phyloP scores from a whole-genome alignment of 495 filamentous ascomycete genomes.

The Penicillium bovifimosum region DNA sequence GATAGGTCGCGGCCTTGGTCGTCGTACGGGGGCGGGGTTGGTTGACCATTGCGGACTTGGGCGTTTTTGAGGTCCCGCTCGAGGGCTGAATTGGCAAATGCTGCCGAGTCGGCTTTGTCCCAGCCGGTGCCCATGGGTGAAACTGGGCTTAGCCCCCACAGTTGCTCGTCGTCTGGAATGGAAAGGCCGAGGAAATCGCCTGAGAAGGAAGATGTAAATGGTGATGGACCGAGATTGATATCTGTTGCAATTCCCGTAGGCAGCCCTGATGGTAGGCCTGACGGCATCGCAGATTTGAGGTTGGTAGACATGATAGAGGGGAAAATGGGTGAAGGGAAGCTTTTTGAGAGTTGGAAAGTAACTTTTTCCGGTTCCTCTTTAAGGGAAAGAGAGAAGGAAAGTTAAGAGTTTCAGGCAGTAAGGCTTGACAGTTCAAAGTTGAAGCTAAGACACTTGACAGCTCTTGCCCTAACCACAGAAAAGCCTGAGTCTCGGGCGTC shows the following conservation, averaged over 20 bases:
- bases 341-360: not conserved
- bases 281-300: conserved; percentile 16
- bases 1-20: conserved; percentile 9
- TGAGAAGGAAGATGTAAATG: conserved; percentile 22
- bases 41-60: conserved; percentile 40
- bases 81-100: conserved; percentile 20
- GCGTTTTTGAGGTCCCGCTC: conserved; percentile 34
- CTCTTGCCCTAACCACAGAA: conserved; percentile 1
- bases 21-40: conserved; percentile 37
- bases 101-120: conserved; percentile 26
- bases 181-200: conserved; percentile 29
- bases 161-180: conserved; percentile 29
- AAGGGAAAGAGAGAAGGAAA: not conserved
- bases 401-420: too few species aligned
- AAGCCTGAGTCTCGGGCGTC: conserved; percentile 13
- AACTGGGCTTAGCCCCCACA: conserved; percentile 32
- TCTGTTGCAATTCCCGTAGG: not conserved
- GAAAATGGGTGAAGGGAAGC: not conserved
- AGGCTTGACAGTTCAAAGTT: too few species aligned
- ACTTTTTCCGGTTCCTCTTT: not conserved
- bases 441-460: not conserved
- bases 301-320: conserved; percentile 16
- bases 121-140: conserved; percentile 26
- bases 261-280: conserved; percentile 5
- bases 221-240: conserved; percentile 8